Base-by-base conservation (phyloP, 768 basidiomycete species). In the Dioszegia aurantiaca region DNA sequence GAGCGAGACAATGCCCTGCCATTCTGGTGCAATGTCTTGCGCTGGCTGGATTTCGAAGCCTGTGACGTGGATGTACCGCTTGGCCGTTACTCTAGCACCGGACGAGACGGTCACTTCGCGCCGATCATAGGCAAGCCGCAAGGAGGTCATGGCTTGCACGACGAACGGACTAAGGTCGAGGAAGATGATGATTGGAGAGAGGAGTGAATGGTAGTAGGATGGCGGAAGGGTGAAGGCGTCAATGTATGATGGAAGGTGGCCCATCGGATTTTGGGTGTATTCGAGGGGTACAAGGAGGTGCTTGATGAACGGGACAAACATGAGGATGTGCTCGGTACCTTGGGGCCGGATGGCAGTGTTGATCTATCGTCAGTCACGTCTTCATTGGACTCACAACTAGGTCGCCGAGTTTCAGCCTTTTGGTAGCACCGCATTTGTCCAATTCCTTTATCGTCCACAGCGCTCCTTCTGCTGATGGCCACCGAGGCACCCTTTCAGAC, bases 61-160 rank as follows among this genome's bases (percentile, higher is more conserved):
- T 9, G 74, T 65, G 4, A 77, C 77, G 46, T 77, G 69, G 2
- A 78, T 59, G 56, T 77, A 78, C n/a, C 74, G 65, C 54, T 77
- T 77, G 23, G 76, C 74, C n/a, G 61, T 65, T 4, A 76, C 24
- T 27, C 64, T 55, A 19, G 73, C 77, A 1, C 77, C 75, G 3
- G 71, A 70, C 4, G 72, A 58, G 2, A 67, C 66, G 2, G 69
- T 70, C 44, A 77, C 65, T 42, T 78, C 77, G 19, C 69, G 69
- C 11, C 74, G 53, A 45, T 77, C 74, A 49, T 66, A 69, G 2
- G 77, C 74, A 16, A 78, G 53, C 21, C 77, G 60, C 4, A 78
- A 43, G 5, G 70, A 64, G 10, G 56, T 24, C 19, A 60, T 19
- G 10, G 72, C 69, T 27, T 61, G 58, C 6, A 59, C 41, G 14